phyloP scores from a whole-genome alignment of 352 stramenopile genomes.

The Phytophthora pluvialis region DNA sequence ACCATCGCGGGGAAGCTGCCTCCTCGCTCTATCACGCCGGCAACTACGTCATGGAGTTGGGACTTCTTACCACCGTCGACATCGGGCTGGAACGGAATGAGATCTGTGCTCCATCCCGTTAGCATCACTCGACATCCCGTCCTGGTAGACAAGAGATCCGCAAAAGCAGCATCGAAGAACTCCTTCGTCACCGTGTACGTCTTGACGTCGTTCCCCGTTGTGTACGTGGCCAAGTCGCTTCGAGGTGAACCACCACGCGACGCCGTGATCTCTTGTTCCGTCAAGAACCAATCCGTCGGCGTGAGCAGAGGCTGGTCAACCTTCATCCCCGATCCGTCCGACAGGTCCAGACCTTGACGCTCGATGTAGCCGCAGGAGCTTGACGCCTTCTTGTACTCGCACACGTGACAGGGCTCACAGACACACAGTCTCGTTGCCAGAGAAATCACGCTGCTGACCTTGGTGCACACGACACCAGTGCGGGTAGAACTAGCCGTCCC shows the following conservation, averaged over 20 bases:
- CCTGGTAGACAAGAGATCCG: constrained; percentile 41
- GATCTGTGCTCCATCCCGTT: constrained; percentile 56
- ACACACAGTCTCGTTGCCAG: neutral
- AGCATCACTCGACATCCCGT: constrained; percentile 43
- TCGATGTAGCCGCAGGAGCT: constrained; percentile 5
- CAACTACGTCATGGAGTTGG: constrained; percentile 43
- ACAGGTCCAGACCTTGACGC: constrained; percentile 6
- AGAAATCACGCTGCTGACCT: neutral
- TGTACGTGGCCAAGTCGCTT: constrained; percentile 41
- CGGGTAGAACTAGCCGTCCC: neutral
- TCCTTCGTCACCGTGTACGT: constrained; percentile 48
- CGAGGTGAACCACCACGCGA: constrained; percentile 51
- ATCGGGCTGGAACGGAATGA: constrained; percentile 47
- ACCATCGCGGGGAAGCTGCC: constrained; percentile 16
- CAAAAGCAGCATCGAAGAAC: constrained; percentile 52
- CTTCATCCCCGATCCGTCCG: constrained; percentile 3
- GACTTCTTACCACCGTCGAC: constrained; percentile 31
- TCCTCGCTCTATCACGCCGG: constrained; percentile 35
- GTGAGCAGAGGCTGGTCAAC: constrained; percentile 9
- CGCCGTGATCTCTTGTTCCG: constrained; percentile 49
- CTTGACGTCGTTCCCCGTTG: constrained; percentile 47
- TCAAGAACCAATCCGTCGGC: constrained; percentile 58
- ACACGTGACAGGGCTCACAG: constrained; percentile 18
- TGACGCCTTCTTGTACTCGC: constrained; percentile 4
- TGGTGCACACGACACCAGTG: constrained; percentile 7